Conservation (phyloP, 306 rosid genomes). For the Malus asiatica region DNA sequence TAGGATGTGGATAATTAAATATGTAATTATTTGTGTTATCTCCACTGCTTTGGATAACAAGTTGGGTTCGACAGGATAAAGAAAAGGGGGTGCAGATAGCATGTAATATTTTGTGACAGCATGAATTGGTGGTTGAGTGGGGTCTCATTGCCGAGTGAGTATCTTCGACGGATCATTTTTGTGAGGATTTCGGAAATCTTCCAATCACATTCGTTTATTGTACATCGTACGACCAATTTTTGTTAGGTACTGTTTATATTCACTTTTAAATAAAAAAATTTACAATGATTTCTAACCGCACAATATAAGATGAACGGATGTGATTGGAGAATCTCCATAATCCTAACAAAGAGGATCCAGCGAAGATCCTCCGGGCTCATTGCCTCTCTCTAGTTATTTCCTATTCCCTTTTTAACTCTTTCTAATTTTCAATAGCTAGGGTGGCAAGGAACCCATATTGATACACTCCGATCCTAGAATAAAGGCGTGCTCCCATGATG, state of each 20-base stretch:
- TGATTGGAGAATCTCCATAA: too few species aligned
- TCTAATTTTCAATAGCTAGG: not conserved
- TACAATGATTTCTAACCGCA: rapidly evolving
- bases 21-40: not conserved
- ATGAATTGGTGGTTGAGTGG: slow-evolving; percentile 8
- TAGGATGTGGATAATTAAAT: not conserved
- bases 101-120: slow-evolving; percentile 8
- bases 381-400: not conserved
- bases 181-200: too few species aligned
- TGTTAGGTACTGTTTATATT: too few species aligned
- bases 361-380: not conserved
- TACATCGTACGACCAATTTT: too few species aligned
- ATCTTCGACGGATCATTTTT: rapidly evolving
- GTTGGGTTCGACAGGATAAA: slow-evolving; percentile 8
- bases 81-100: not conserved
- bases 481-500: too few species aligned
- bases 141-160: not conserved
- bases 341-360: too few species aligned
- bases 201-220: rapidly evolving
- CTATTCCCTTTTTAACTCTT: not conserved
- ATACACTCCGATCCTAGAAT: too few species aligned
- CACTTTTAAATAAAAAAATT: too few species aligned
- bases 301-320: too few species aligned
- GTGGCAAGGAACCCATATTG: not conserved
- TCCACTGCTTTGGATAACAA: not conserved